Percentiles rank a stretch among this genome's conserved stretches.
Conservation (phyloP, 2,329 filamentous ascomycete species). For the Trichophyton equinum region DNA sequence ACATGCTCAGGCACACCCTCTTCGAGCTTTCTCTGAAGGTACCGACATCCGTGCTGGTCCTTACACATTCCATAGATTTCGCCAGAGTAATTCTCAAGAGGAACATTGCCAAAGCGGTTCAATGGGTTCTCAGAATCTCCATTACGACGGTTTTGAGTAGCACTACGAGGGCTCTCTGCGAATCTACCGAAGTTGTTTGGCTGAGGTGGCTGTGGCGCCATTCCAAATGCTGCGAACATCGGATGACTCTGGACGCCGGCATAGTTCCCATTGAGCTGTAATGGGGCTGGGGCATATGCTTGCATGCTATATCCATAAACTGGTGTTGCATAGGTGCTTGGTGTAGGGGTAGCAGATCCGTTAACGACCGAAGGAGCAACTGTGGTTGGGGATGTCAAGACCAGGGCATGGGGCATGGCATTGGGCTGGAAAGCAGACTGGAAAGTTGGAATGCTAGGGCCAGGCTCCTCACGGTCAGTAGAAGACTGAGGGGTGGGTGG, state of each 20-base stretch:
- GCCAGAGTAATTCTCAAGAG: conserved; percentile 66
- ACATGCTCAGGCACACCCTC: conserved; percentile 72
- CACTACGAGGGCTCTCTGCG: conserved; percentile 63
- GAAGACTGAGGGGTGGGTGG: conserved; percentile 15
- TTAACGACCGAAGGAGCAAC: conserved; percentile 16
- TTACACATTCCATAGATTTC: conserved; percentile 88
- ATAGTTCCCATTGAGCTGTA: conserved; percentile 25
- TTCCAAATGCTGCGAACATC: conserved; percentile 44
- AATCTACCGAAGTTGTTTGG: conserved; percentile 36
- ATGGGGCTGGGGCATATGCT: conserved; percentile 43
- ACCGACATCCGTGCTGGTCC: conserved; percentile 95
- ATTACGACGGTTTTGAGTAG: conserved; percentile 57
- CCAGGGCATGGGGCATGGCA: conserved; percentile 65
- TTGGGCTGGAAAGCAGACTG: conserved; percentile 67
- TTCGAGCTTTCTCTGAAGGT: conserved; percentile 93
- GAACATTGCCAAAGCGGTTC: conserved; percentile 71
- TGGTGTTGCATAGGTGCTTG: conserved; percentile 23
- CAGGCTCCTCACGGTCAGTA: conserved; percentile 35
- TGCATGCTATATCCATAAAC: conserved; percentile 40
- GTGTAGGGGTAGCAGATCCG: conserved; percentile 22
- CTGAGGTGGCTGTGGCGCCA: conserved; percentile 17
- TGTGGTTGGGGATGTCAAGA: conserved; percentile 32
- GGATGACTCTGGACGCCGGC: conserved; percentile 42
- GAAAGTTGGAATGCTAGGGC: conserved; percentile 45
- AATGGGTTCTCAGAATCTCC: conserved; percentile 44